Evolutionary conservation across 257 asterid genomes (phyloP), one percentile per base, ranked within the genome.

Genomic region (Fraxinus cuspidata): DNA sequence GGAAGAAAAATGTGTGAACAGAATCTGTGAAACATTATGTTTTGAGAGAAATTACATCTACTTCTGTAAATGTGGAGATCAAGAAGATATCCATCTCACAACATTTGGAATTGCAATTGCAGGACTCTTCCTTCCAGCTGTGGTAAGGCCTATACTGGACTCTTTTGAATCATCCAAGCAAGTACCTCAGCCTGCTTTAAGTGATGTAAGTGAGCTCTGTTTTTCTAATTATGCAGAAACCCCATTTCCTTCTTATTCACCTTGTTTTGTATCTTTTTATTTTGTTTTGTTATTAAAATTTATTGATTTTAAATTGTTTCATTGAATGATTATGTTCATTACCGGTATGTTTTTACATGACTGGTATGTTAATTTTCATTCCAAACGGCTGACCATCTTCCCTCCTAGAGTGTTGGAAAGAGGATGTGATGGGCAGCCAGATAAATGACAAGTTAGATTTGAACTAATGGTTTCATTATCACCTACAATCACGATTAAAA

Each of bases 101-200:
- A 73, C 66, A 72, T 83, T 65, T 79, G 31, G 38, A 74, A 70
- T 29, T 66, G 60, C 28, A 29, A 70, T 86, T 84, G 78, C 92
- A 94, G 98, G 98, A 73, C 91, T 94, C 60, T 90, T 94, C 83
- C 97, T 94, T 79, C 98, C 97, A 64, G 98, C 98, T 1, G 96
- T 94, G 47, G 98, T 94, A 75, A 94, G 97, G 84, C 98, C 98
- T 78, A 92, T 94, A 28, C 86, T 92, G 66, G 97, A 94, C 83
- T 94, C 98, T 31, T 84, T 87, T 75, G 97, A 91, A 89, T 68
- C 97, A 35, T 70, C 97, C 60, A 89, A 94, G 86, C 87, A 89
- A 82, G 96, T 88, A 35, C 94, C 97, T 31, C 92, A 82, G 31
- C 87, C 97, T 58, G 90, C 89, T 68, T 84, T 92, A 66, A 85